Conservation (phyloP, 2,329 filamentous ascomycete genomes). For the Sporothrix schenckii region DNA sequence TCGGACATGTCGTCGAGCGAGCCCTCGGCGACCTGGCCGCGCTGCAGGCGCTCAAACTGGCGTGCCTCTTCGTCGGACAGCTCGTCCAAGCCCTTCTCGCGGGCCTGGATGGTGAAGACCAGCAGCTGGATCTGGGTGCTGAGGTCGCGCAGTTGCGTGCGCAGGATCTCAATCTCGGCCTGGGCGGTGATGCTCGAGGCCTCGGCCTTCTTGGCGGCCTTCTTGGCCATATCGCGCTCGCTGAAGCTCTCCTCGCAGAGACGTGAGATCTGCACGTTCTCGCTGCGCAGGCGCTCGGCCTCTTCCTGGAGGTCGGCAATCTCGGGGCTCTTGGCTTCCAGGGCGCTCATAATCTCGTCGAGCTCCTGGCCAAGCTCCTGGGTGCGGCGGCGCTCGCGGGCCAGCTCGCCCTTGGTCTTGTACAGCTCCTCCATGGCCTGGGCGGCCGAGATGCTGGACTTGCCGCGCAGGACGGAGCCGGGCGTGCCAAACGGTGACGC, state of each 20-base stretch:
- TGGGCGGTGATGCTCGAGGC: constrained; percentile 66
- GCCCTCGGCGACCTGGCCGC: constrained; percentile 72
- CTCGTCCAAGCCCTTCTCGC: constrained; percentile 75
- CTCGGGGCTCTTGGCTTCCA: constrained; percentile 86
- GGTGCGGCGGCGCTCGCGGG: constrained; percentile 72
- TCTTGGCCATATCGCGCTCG: constrained; percentile 77
- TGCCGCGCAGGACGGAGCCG: constrained; percentile 56
- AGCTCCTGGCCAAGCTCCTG: constrained; percentile 75
- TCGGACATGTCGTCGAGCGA: constrained; percentile 75
- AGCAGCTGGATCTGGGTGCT: constrained; percentile 89
- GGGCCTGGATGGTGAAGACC: constrained; percentile 80
- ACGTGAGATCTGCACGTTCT: constrained; percentile 82
- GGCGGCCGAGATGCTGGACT: constrained; percentile 60
- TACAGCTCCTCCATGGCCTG: constrained; percentile 67
- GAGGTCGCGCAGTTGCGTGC: constrained; percentile 84
- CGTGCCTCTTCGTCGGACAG: constrained; percentile 71
- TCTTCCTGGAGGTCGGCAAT: constrained; percentile 83
- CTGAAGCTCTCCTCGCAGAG: constrained; percentile 80
- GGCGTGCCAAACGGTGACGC: constrained; percentile 66
- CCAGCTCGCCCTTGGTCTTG: constrained; percentile 71
- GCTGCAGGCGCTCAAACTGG: constrained; percentile 76
- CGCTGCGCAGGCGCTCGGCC: constrained; percentile 75
- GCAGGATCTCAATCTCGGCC: constrained; percentile 75
- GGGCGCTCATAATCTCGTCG: constrained; percentile 80
- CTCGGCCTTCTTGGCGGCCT: constrained; percentile 77